Conservation (phyloP, 495 filamentous ascomycete genomes). For the Penicillium odoratum region DNA sequence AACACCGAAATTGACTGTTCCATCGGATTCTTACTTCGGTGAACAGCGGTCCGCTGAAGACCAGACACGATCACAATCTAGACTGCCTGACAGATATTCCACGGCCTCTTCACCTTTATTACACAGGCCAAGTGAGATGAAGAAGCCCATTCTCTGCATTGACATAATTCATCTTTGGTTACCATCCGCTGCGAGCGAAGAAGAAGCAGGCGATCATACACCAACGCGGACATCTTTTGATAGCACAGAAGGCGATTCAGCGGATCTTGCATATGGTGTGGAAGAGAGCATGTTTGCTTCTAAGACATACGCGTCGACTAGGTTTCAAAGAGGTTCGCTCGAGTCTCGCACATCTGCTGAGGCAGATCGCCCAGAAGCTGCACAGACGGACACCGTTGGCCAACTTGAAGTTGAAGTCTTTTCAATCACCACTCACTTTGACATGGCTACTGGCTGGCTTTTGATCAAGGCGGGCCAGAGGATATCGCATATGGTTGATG, state of each 20-base stretch:
- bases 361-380: constrained; percentile 10
- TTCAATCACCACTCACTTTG: constrained; percentile 58
- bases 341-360: constrained; percentile 18
- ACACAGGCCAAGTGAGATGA: constrained; percentile 28
- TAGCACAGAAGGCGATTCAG: constrained; percentile 20
- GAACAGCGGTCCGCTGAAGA: constrained; percentile 12
- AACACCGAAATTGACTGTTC: constrained; percentile 32
- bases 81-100: constrained; percentile 22
- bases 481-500: constrained; percentile 45
- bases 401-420: constrained; percentile 53
- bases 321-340: constrained; percentile 20
- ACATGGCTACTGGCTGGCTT: constrained; percentile 68
- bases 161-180: constrained; percentile 40
- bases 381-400: background rate
- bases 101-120: constrained; percentile 19
- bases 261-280: constrained; percentile 22
- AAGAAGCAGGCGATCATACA: constrained; percentile 10
- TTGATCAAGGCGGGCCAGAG: constrained; percentile 59
- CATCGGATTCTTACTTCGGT: constrained; percentile 17
- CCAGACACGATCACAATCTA: constrained; percentile 13
- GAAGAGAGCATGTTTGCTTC: constrained; percentile 36
- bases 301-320: constrained; percentile 23
- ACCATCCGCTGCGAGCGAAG: constrained; percentile 24
- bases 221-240: constrained; percentile 10
- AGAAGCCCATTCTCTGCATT: constrained; percentile 37